Percentiles rank a stretch among this genome's conserved stretches.
phyloP scores from a whole-genome alignment of 108 stramenopile genomes.

The Cylindrotheca fusiformis region DNA sequence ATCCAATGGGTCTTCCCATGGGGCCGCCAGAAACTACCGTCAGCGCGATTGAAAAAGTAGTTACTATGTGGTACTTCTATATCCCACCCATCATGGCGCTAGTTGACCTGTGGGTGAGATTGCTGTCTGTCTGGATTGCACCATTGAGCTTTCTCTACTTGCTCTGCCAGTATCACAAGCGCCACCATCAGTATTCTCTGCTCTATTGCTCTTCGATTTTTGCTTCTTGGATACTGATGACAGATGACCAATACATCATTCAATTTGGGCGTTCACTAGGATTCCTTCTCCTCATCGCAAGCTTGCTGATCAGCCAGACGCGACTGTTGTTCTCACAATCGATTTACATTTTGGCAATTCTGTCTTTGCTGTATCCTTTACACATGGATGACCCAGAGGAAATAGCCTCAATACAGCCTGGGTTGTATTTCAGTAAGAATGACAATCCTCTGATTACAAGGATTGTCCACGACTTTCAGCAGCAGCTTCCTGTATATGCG shows the following conservation, averaged over 20 bases:
- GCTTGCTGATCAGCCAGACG: constrained; percentile 18
- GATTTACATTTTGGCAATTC: not conserved
- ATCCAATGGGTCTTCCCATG: constrained; percentile 26
- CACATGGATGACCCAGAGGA: constrained; percentile 10
- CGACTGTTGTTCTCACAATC: constrained; percentile 2
- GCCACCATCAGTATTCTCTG: constrained; percentile 1
- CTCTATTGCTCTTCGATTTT: constrained; percentile 24
- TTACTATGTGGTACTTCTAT: constrained; percentile 11
- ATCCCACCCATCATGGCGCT: constrained; percentile 48
- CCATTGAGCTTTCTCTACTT: constrained; percentile 26
- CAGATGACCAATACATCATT: constrained; percentile 54
- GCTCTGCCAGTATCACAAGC: not conserved
- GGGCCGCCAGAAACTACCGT: constrained; percentile 24
- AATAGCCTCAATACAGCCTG: constrained; percentile 34
- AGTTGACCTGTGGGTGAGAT: constrained; percentile 54
- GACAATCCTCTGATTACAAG: constrained; percentile 37
- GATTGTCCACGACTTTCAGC: constrained; percentile 47
- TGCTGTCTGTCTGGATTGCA: constrained; percentile 43
- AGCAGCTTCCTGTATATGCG: constrained; percentile 34
- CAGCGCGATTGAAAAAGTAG: constrained; percentile 14
- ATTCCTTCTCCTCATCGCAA: constrained; percentile 19
- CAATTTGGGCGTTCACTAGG: constrained; percentile 53
- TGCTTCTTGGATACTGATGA: constrained; percentile 51
- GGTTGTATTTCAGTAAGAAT: constrained; percentile 54
- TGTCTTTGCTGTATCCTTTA: not conserved